Conservation (phyloP, 2,329 filamentous ascomycete genomes). For the Cercospora sojina region DNA sequence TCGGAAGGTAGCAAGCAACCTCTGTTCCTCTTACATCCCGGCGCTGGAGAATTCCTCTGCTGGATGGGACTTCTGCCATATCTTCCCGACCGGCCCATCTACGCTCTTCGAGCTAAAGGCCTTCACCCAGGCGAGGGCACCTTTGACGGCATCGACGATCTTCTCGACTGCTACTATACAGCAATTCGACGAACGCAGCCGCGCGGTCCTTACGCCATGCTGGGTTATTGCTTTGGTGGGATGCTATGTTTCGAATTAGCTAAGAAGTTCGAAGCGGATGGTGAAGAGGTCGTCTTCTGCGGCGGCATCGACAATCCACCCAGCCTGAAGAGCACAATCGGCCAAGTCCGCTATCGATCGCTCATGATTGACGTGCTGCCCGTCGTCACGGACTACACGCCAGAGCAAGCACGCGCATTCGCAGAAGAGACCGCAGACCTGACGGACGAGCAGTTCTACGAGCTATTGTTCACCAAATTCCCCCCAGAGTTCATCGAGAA, state of each 20-base stretch:
- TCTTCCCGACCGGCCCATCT: conserved; percentile 47
- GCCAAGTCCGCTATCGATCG: conserved; percentile 22
- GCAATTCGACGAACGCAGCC: conserved; percentile 49
- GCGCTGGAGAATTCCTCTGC: conserved; percentile 42
- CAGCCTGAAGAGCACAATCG: conserved; percentile 42
- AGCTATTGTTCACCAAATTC: conserved; percentile 24
- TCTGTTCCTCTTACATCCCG: conserved; percentile 42
- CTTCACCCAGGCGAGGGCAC: conserved; percentile 45
- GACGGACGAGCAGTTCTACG: conserved; percentile 26
- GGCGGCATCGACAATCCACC: conserved; percentile 52
- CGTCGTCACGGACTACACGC: conserved; percentile 22
- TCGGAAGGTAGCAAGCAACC: conserved; percentile 32
- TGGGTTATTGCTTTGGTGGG: conserved; percentile 53
- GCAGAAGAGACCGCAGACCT: conserved; percentile 21
- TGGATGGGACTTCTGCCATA: conserved; percentile 42
- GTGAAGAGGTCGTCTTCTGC: conserved; percentile 44
- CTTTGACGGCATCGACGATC: conserved; percentile 43
- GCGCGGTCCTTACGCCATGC: conserved; percentile 52
- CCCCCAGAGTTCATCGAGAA: conserved; percentile 27
- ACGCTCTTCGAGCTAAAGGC: conserved; percentile 49
- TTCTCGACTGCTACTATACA: conserved; percentile 42
- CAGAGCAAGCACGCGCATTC: conserved; percentile 20
- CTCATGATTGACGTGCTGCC: conserved; percentile 27
- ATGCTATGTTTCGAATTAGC: conserved; percentile 54
- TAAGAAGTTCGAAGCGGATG: conserved; percentile 45